Base-by-base conservation (phyloP, 78 protist species). In the Dictyostelium firmibasis region DNA sequence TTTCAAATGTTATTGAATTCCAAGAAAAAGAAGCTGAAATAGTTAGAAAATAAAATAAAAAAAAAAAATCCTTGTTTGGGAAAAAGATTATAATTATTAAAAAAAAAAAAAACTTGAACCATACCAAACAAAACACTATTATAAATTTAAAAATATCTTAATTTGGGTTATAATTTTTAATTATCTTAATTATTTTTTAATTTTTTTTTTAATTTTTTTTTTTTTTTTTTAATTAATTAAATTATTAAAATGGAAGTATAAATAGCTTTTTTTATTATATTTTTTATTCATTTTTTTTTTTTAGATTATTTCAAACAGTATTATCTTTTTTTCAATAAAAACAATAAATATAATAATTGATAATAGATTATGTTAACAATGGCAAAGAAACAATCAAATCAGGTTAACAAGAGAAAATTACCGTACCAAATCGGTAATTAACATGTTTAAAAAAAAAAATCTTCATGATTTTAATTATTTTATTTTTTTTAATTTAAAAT, bases 1-100 rank as follows among this genome's bases (percentile, higher is more conserved):
- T 23, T 8, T 29, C 72, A 16, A 36, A 60, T 84, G 89, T 82
- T 20, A 82, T 82, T 33, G 86, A 82, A 35, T 82, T 82, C 8
- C 23, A 57, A 57, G 64, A 82, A 60, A 47, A 29, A 25, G 86
- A 82, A 82, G 75, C 70, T 16, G 76, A 82, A 60, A 14, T 72
- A 72, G 50, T 57, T 31, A 18, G 41, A 16, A 31, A 41, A 50
- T n/a, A 50, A 81, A 47, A 67, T 27, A 14, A 72, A 72, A 31
- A 33, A 72, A 70, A 10, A 29, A 64, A n/a, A n/a, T 13, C 25
- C 33, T 27, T 0, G 75, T 64, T 25, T 67, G 10, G 31, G 27
- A 72, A 72, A 33, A n/a, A n/a, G n/a, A 38, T 38, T 38, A 38
- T 38, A 38, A 38, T 4, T 4, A 38, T 4, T 4, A 38, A 38